Percentiles rank a stretch among this genome's conserved stretches.
Evolutionary conservation across 2,329 filamentous ascomycete species (phyloP).

Genomic region (Aspergillus costaricaensis): DNA sequence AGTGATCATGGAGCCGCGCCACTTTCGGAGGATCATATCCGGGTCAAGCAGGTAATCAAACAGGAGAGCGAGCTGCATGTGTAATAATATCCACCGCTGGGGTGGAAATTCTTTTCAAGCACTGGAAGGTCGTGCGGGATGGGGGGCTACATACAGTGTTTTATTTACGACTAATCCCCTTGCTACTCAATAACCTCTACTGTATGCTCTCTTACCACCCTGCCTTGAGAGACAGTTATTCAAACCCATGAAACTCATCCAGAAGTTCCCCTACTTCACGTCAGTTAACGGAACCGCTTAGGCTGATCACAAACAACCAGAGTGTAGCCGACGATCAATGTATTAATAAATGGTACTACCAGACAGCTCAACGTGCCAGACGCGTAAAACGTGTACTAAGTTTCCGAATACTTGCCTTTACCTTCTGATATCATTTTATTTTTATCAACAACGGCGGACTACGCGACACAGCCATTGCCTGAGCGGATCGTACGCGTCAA

Average conservation of each 20-base stretch:
- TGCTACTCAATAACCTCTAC: background rate
- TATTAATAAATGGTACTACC: background rate
- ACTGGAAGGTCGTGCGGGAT: background rate
- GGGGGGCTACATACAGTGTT: background rate
- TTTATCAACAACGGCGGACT: background rate
- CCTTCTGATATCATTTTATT: background rate
- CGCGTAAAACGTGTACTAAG: background rate
- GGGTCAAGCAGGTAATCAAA: constrained; percentile 36
- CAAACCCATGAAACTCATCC: background rate
- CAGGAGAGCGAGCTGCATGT: constrained; percentile 34
- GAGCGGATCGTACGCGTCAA: background rate
- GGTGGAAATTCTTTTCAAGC: background rate
- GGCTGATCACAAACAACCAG: background rate
- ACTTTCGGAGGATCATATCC: constrained; percentile 28
- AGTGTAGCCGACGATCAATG: background rate
- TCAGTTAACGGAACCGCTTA: background rate
- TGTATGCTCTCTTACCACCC: background rate
- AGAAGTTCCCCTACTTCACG: background rate
- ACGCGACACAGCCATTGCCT: background rate
- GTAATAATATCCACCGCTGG: constrained; percentile 8
- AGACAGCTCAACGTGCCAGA: background rate
- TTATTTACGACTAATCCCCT: background rate
- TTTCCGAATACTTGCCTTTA: background rate
- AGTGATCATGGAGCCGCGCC: constrained; percentile 21
- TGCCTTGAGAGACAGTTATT: background rate